Evolutionary conservation across 257 asterid species (phyloP).

Genomic region (Leonotis leonurus): DNA sequence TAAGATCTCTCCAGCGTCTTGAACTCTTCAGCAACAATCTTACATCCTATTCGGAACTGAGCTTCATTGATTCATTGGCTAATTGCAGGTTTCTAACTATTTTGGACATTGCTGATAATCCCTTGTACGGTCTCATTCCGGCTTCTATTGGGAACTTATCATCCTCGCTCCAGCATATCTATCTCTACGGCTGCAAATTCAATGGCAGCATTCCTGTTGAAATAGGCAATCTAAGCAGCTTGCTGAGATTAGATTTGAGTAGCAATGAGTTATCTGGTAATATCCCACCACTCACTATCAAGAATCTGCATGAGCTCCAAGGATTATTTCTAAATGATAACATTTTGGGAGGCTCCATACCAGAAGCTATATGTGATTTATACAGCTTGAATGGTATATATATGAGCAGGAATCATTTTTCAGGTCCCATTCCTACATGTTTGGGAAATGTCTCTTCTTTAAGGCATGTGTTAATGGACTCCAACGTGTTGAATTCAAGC

Average conservation of each 20-base stretch:
- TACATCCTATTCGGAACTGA: not conserved
- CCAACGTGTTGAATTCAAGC: not conserved
- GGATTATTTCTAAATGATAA: not conserved
- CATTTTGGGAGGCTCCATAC: not conserved
- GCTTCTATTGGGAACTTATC: not conserved
- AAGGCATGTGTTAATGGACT: not conserved
- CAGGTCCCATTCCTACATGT: not conserved
- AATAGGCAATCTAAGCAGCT: not conserved
- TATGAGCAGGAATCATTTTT: not conserved
- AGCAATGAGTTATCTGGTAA: not conserved
- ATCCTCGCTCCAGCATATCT: not conserved
- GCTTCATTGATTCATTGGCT: not conserved
- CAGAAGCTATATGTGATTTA: not conserved
- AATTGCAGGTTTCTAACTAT: not conserved
- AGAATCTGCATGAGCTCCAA: not conserved
- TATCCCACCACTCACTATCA: not conserved
- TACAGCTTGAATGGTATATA: not conserved
- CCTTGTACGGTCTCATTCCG: not conserved
- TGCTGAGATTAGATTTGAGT: not conserved
- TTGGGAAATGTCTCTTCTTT: not conserved
- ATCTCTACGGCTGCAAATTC: not conserved
- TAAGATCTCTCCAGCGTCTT: not conserved
- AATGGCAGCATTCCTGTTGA: not conserved
- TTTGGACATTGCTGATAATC: not conserved
- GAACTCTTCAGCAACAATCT: not conserved